Percentiles rank a stretch among this genome's conserved stretches.
Conservation (phyloP, 2,329 filamentous ascomycete genomes). For the Phaeophleospora eucalypticola region DNA sequence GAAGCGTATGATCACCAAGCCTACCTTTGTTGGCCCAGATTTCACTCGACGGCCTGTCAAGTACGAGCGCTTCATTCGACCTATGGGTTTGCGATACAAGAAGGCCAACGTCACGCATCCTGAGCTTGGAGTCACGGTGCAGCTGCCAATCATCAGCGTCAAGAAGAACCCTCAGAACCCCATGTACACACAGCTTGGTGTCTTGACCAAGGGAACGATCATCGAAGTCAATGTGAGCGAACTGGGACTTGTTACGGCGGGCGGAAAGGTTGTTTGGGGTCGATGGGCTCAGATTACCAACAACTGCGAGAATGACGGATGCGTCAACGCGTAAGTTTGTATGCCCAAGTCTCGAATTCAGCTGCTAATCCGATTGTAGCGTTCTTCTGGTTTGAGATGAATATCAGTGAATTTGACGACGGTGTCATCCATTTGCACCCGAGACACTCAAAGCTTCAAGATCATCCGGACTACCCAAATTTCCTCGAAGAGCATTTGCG, state of each 20-base stretch:
- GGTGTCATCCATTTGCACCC: no score
- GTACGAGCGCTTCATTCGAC: conserved; percentile 64
- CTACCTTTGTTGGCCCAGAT: conserved; percentile 85
- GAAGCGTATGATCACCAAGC: conserved; percentile 67
- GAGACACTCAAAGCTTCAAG: no score
- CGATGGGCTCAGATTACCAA: conserved; percentile 70
- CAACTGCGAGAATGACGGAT: conserved; percentile 57
- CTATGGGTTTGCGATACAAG: conserved; percentile 72
- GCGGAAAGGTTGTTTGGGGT: conserved; percentile 91
- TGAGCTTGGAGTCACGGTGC: conserved; percentile 79
- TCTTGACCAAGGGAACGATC: conserved; percentile 78
- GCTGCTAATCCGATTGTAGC: neutral
- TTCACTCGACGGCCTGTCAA: conserved; percentile 73
- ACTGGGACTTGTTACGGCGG: conserved; percentile 82
- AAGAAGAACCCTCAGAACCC: conserved; percentile 88
- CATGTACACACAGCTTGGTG: conserved; percentile 87
- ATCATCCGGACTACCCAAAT: no score
- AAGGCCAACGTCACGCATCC: conserved; percentile 68
- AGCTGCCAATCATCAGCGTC: conserved; percentile 61
- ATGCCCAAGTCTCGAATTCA: neutral
- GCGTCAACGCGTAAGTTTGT: conserved; percentile 8
- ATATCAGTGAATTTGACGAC: no score
- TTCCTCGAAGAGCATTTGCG: no score
- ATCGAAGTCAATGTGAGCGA: conserved; percentile 94
- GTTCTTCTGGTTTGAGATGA: neutral